phyloP scores from a whole-genome alignment of 2,329 filamentous ascomycete species.

The Colletotrichum costaricense region DNA sequence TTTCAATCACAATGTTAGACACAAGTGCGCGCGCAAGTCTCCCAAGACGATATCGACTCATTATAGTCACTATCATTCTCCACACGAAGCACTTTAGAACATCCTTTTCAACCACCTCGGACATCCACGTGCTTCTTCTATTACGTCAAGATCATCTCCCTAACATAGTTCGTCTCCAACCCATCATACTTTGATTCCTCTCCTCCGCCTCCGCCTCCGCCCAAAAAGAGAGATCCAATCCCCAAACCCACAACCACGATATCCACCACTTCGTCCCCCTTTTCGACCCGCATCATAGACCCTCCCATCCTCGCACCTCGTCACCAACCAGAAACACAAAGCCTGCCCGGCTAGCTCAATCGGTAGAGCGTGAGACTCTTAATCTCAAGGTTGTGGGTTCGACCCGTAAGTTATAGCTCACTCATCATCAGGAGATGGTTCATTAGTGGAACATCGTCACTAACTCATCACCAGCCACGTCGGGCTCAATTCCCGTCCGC shows the following conservation, averaged over 20 bases:
- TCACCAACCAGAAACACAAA: conserved; percentile 1
- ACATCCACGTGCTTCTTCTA: too few species aligned
- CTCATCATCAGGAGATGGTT: background rate
- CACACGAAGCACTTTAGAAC: too few species aligned
- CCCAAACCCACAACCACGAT: background rate
- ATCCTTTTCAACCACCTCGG: too few species aligned
- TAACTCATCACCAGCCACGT: conserved; percentile 20
- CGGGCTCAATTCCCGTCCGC: conserved; percentile 31
- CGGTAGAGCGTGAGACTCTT: conserved; percentile 81
- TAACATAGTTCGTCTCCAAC: too few species aligned
- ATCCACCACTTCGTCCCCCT: background rate
- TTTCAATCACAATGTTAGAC: too few species aligned
- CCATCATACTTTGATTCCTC: too few species aligned
- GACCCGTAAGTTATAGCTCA: conserved; percentile 41
- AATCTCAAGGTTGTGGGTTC: conserved; percentile 70
- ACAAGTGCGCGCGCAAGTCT: too few species aligned
- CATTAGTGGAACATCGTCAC: background rate
- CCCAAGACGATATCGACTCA: too few species aligned
- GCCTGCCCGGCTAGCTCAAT: conserved; percentile 71
- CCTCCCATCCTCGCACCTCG: background rate
- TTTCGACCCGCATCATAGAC: background rate
- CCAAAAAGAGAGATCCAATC: background rate
- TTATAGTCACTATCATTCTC: too few species aligned
- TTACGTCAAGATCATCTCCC: too few species aligned
- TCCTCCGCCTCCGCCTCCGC: too few species aligned